Evolutionary conservation across 1,284 basidiomycete species (phyloP), one percentile per base, ranked within the genome.

Genomic region (Cystobasidium sp.): DNA sequence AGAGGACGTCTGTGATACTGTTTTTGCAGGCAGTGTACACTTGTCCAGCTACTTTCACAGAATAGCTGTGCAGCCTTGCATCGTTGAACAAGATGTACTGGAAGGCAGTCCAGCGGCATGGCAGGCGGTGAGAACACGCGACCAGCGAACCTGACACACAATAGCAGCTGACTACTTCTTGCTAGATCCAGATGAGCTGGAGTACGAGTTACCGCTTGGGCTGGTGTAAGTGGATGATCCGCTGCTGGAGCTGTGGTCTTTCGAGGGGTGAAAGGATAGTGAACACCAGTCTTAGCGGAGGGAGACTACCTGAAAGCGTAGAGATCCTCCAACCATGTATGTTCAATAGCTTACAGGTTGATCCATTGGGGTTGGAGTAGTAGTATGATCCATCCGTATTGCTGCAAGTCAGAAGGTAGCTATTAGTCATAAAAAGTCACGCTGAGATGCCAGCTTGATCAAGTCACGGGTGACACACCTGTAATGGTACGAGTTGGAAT

Each of bases 371-470:
- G 46, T 75, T 75, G 41, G 20, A n/a, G 71, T 75, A 75, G 49
- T 75, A 73, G 72, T 75, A 75, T 22, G 73, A 75, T 22, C 71
- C 71, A 73, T 74, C 22, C 31, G 37, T 37, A 62, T 75, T 75
- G 65, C 65, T 63, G 31, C 49, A 9, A n/a, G 24, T n/a, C 20
- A 10, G 1, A 41, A 39, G 37, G 39, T 62, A 9, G 41, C 20
- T 7, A 14, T 14, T 7, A 16, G 18, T 1, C 3, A 1, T 49
- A 8, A 2, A 8, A 12, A 31, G 7, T n/a, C 12, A 1, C 56
- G 31, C 18, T 24, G 56, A 39, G 10, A 37, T 10, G 12, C 1
- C 7, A 3, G 49, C 24, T 31, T 39, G 3, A 8, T 47, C 31
- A 4, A 68, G 2, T 16, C 52, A 3, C 14, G 5, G 14, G n/a